Percentiles rank a stretch among this genome's conserved stretches.
Evolutionary conservation across 495 filamentous ascomycete species (phyloP).

Genomic region (Penicillium daleae): DNA sequence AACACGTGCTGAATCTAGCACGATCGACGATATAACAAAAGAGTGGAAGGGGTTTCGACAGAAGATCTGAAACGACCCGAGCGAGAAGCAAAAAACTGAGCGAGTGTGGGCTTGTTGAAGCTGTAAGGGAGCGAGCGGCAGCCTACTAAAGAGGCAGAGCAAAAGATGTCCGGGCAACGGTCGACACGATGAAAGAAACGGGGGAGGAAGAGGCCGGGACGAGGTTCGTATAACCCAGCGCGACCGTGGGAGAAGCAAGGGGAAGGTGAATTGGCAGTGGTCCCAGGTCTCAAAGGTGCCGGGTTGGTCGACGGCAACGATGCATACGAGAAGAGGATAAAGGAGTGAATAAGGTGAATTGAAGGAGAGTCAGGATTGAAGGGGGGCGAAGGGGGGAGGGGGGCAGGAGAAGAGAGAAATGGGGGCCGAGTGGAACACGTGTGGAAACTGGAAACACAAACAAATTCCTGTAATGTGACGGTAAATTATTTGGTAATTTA

Average conservation of each 20-base stretch:
- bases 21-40: conserved; percentile 24
- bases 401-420: conserved; percentile 23
- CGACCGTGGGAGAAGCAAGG: conserved; percentile 47
- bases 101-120: conserved; percentile 35
- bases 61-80: conserved; percentile 34
- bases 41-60: conserved; percentile 43
- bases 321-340: conserved; percentile 32
- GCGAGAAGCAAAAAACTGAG: conserved; percentile 21
- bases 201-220: too few relatives aligned
- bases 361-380: conserved; percentile 28
- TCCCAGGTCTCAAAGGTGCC: conserved; percentile 37
- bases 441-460: conserved; percentile 25
- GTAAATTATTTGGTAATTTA: conserved; percentile 26
- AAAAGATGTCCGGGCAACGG: conserved; percentile 19
- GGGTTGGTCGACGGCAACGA: conserved; percentile 34
- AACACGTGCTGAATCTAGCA: conserved; percentile 25
- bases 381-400: conserved; percentile 19
- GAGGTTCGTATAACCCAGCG: conserved; percentile 23
- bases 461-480: conserved; percentile 11
- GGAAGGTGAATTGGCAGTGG: conserved; percentile 33
- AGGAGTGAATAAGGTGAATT: conserved; percentile 34
- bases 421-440: conserved; percentile 29
- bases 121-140: conserved; percentile 49
- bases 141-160: conserved; percentile 26
- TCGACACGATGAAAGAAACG: conserved; percentile 29